Evolutionary conservation across 2,329 filamentous ascomycete genomes (phyloP).

Genomic region (Colletotrichum lentis): DNA sequence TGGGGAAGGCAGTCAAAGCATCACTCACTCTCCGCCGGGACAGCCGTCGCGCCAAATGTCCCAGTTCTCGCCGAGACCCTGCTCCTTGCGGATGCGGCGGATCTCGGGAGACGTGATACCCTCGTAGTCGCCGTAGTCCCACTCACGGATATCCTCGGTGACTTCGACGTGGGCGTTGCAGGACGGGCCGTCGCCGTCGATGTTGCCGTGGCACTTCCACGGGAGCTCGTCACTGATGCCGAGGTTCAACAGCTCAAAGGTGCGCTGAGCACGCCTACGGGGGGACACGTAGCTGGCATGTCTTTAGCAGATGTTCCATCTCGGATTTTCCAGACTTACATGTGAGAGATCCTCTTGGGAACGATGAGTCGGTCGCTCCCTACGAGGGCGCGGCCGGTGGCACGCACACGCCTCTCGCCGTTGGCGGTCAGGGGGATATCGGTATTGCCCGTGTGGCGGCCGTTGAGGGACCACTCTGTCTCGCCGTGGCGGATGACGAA

Average conservation of each 20-base stretch:
- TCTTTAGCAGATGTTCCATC: slow-evolving; percentile 3
- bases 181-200: slow-evolving; percentile 48
- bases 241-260: slow-evolving; percentile 86
- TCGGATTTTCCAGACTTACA: slow-evolving; percentile 62
- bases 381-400: slow-evolving; percentile 84
- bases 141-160: slow-evolving; percentile 79
- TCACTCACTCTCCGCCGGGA: slow-evolving; percentile 80
- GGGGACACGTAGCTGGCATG: slow-evolving; percentile 79
- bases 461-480: slow-evolving; percentile 92
- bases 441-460: slow-evolving; percentile 83
- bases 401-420: slow-evolving; percentile 77
- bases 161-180: slow-evolving; percentile 71
- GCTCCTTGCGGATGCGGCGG: slow-evolving; percentile 61
- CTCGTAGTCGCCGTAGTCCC: slow-evolving; percentile 90
- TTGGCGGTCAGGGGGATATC: slow-evolving; percentile 86
- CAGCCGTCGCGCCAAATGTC: slow-evolving; percentile 93
- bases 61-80: slow-evolving; percentile 70
- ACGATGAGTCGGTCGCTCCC: slow-evolving; percentile 86
- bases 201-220: slow-evolving; percentile 65
- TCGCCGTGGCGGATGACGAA: slow-evolving; percentile 91
- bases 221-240: slow-evolving; percentile 74
- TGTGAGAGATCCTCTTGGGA: slow-evolving; percentile 80
- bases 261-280: slow-evolving; percentile 82
- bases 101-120: slow-evolving; percentile 79
- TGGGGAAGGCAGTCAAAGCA: not conserved